Base-by-base conservation (phyloP, 2,329 filamentous ascomycete species). In the Fusarium beomiforme region DNA sequence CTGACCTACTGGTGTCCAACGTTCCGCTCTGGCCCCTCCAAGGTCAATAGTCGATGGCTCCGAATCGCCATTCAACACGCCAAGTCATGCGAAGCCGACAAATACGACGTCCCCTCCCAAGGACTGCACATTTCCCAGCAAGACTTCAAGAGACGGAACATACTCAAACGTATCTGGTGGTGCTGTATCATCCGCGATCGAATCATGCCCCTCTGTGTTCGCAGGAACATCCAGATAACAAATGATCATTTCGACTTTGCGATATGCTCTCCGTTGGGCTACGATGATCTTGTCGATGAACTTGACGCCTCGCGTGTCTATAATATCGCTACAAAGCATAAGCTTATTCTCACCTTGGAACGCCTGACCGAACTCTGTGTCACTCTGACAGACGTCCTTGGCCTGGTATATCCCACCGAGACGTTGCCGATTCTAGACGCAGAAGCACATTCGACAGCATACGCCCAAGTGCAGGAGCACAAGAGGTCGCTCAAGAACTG, bases 1-100 rank as follows among this genome's bases (percentile, higher is more conserved):
- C 10, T 73, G 4, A 73, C 71, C 1, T 73, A 73, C 26, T 73
- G 71, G 71, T 72, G 70, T 2, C 70, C 71, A 5, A 72, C 71
- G 0, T 72, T 74, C 43, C 59, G 68, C 2, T 51, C 68, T 0
- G 68, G 71, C 2, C 67, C 64, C 1, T 39, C 54, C 31, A 73
- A 53, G 39, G 68, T 60, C 3, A 72, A 73, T 21, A 74, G 64
- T 3, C 56, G 60, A 50, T 73, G 71, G 71, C 60, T 73, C 5
- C 62, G 53, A 31, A 72, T 72, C 1, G 71, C 71, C 0, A 65
- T 73, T 0, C 56, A 72, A 17, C 58, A 74, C 8, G 68, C 68
- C 21, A 74, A 56, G 26, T 56, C 71, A 23, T 55, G 53, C n/a
- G 46, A 42, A 3, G 71, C 71, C 23, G 54, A 73, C 6, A 60